Evolutionary conservation across 1,284 basidiomycete species (phyloP), one percentile per base, ranked within the genome.

Genomic region (Lignosus rhinocerotis): DNA sequence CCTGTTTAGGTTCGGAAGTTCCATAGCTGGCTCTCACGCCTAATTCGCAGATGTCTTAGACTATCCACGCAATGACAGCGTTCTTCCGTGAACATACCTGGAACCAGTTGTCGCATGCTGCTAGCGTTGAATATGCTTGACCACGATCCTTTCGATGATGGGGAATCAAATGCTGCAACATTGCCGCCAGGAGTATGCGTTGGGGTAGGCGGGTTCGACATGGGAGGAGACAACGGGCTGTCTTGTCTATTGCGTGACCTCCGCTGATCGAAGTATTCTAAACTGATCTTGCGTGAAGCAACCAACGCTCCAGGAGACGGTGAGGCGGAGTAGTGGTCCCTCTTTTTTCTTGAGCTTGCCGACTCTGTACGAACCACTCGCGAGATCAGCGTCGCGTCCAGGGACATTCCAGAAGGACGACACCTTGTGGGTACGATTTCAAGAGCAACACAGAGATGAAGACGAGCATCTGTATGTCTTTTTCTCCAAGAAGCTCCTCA

Each of bases 381-480:
- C 31, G 47, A 47, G n/a, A 38, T 21, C 51, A 48, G 0, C 51
- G 45, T 8, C 32, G 6, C 1, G 25, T 45, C 30, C 53, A n/a
- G 12, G 36, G 7, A 47, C 16, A 16, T 36, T 12, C 10, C 25
- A 2, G 17, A 38, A 41, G 19, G 8, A 2, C 53, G 72, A 57
- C 57, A 76, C 79, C 48, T 50, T 64, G 63, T 21, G 69, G 64
- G 21, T 42, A 63, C 2, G 70, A 60, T 11, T 63, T 46, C 3
- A 93, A 76, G 3, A 94, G 74, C 17, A 93, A 71, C 47, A 86
- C 80, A 0, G 91, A 81, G 0, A 94, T 68, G 78, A 95, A 87
- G 0, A 90, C 91, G 3, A 96, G 78, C 78, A 93, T 88, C 67
- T 95, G 92, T 0, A 94, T 72, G 67, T 96, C 92, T 64, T 84